Evolutionary conservation across 2,329 filamentous ascomycete species (phyloP), one percentile per base, ranked within the genome.

Genomic region (Rhinocladiella mackenziei): DNA sequence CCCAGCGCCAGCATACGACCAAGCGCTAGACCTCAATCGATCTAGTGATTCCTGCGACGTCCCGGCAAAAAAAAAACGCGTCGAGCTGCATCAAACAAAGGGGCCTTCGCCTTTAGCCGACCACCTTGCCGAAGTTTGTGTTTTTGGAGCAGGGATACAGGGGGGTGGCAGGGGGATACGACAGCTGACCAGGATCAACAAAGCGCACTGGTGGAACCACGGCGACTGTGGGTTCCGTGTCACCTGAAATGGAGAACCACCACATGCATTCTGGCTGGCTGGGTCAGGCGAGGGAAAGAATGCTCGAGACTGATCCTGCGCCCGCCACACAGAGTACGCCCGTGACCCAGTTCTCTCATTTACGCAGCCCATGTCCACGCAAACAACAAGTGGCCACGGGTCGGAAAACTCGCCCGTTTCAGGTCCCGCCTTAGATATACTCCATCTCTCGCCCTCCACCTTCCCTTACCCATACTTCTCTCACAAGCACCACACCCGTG

Each of bases 181-280:
- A 33, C 14, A 33, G 30, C 30, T 18, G 30, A 33, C 30, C 5
- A 6, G n/a, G n/a, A n/a, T n/a, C n/a, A n/a, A n/a, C n/a, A n/a
- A n/a, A n/a, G n/a, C n/a, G n/a, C n/a, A n/a, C n/a, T 25, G 11
- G 38, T 44, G 46, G 50, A 43, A 53, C 42, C 50, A 48, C 50
- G 50, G 50, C 39, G 50, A 46, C 28, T 40, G 45, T 39, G 46
- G 45, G 26, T 43, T 39, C 50, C 50, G 50, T 43, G 50, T 48
- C 31, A 47, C 45, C 37, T 43, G 43, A 20, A 39, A 20, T 13
- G 33, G 22, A n/a, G n/a, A n/a, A n/a, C n/a, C n/a, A n/a, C n/a
- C n/a, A n/a, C n/a, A n/a, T n/a, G n/a, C n/a, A n/a, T n/a, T n/a
- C n/a, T n/a, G n/a, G n/a, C n/a, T n/a, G n/a, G n/a, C n/a, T n/a